Base-by-base conservation (phyloP, 2,329 filamentous ascomycete species). In the Nothomitra cinnamomea region DNA sequence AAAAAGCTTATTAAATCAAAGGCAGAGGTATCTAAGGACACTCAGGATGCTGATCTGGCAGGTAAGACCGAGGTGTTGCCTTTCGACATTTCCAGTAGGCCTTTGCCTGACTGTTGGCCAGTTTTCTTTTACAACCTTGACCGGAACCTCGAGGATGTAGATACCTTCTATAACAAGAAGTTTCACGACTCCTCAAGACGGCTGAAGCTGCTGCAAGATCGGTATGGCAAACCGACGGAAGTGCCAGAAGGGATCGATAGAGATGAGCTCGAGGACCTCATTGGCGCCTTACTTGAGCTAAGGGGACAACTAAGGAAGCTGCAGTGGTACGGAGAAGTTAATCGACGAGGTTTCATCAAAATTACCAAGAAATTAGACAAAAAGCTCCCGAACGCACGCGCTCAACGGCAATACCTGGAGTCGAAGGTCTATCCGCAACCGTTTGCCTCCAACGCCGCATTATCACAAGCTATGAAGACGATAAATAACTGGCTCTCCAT, bases 351-450 rank as follows among this genome's bases (percentile, higher is more conserved):
- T 1, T 98, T 98, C 63, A 80, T 94, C 66, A 98, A 98, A 71
- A 98, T 98, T 67, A 95, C 92, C 52, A 98, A 98, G 73, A 98
- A 98, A 69, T 73, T 95, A 47, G 92, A 98, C 69, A 98, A 98
- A 71, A 95, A 94, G 70, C 79, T 95, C 2, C 76, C 83, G 1
- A 76, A 79, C 47, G 79, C 81, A 2, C 77, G 82, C 51, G 83
- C 86, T 0, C 89, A 95, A 70, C 82, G 86, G 64, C 79, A 82
- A 55, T 98, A 96, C 63, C 75, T 98, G 56, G 80, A 85, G 41
- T 87, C 87, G 48, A 95, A 94, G 70, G 90, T 98, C 55, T 87
- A 95, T 60, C 82, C 86, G 1, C 83, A 82, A 59, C 79, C 86
- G 0, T 98, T 98, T 67, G 87, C 90, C 17, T 89, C 86, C 57